These are phyloP conservation scores for Aphanomyces astaci DNA, from an alignment of 352 stramenopile species.

Conservation along the genomic window DNA sequence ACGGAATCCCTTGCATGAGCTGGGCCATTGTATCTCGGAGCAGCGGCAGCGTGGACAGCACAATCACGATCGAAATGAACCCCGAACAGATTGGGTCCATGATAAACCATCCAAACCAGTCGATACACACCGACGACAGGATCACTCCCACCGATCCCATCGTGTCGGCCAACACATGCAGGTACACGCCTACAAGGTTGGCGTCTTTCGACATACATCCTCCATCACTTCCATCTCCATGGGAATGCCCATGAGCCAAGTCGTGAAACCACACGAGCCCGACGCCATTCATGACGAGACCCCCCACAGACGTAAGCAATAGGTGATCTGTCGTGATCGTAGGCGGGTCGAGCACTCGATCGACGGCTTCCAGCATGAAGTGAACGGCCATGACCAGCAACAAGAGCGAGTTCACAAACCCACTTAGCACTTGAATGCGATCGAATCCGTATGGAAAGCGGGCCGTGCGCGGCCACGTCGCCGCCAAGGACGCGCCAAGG, in stretches of 20 bases:
- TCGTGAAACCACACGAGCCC: slow-evolving; percentile 88
- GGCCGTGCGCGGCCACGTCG: slow-evolving; percentile 52
- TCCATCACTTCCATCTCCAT: slow-evolving; percentile 24
- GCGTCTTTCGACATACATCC: slow-evolving; percentile 39
- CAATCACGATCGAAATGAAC: slow-evolving; percentile 78
- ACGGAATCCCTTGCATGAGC: slow-evolving; percentile 55
- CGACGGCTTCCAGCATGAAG: slow-evolving; percentile 68
- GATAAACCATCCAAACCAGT: slow-evolving; percentile 77
- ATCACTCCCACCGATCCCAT: slow-evolving; percentile 86
- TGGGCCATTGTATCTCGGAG: slow-evolving; percentile 65
- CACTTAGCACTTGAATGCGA: slow-evolving; percentile 78
- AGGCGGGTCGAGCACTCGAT: slow-evolving; percentile 62
- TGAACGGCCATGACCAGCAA: slow-evolving; percentile 78
- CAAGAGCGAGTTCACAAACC: slow-evolving; percentile 81
- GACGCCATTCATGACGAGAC: slow-evolving; percentile 79
- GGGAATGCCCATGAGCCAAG: slow-evolving; percentile 64
- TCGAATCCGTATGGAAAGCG: slow-evolving; percentile 82
- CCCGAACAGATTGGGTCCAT: slow-evolving; percentile 73
- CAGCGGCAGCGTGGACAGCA: slow-evolving; percentile 72
- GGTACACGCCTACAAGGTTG: slow-evolving; percentile 88
- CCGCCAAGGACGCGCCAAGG: slow-evolving; percentile 75
- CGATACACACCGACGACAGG: slow-evolving; percentile 76
- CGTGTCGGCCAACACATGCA: slow-evolving; percentile 85
- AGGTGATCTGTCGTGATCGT: slow-evolving; percentile 79
- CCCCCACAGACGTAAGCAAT: slow-evolving; percentile 73